Evolutionary conservation across 768 basidiomycete genomes (phyloP).

Genomic region (Hygrocybe punicea): DNA sequence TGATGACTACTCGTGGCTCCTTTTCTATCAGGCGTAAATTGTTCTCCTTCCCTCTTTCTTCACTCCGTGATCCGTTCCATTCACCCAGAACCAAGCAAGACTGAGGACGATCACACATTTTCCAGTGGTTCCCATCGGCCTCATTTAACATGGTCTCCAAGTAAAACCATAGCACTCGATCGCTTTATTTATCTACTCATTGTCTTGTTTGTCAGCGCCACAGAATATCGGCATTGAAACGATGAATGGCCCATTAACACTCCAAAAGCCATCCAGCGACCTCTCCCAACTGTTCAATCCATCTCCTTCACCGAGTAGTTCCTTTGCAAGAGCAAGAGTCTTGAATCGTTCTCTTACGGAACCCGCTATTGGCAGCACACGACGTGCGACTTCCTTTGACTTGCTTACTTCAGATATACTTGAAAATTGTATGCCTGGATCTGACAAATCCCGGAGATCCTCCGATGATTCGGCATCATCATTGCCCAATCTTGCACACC

Average conservation of each 20-base stretch:
- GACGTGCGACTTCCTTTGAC: slow-evolving; percentile 7
- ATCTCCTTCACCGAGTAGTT: neutral
- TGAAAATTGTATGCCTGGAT: neutral
- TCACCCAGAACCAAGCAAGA: too few species aligned
- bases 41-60: too few species aligned
- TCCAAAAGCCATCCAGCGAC: slow-evolving; percentile 37
- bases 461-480: neutral
- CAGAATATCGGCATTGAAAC: too few species aligned
- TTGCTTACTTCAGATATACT: neutral
- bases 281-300: slow-evolving; percentile 43
- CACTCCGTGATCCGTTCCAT: too few species aligned
- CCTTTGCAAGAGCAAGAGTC: slow-evolving; percentile 51
- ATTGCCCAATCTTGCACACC: slow-evolving; percentile 8
- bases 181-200: too few species aligned
- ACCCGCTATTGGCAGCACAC: slow-evolving; percentile 41
- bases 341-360: slow-evolving; percentile 66
- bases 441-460: neutral
- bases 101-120: too few species aligned
- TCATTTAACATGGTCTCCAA: too few species aligned
- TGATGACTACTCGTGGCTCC: too few species aligned
- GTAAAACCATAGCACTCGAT: too few species aligned
- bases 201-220: too few species aligned
- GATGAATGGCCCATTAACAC: neutral
- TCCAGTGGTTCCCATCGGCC: too few species aligned
- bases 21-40: too few species aligned